Evolutionary conservation across 164 flowering plant species (phyloP).

Genomic region (Houttuynia cordata): DNA sequence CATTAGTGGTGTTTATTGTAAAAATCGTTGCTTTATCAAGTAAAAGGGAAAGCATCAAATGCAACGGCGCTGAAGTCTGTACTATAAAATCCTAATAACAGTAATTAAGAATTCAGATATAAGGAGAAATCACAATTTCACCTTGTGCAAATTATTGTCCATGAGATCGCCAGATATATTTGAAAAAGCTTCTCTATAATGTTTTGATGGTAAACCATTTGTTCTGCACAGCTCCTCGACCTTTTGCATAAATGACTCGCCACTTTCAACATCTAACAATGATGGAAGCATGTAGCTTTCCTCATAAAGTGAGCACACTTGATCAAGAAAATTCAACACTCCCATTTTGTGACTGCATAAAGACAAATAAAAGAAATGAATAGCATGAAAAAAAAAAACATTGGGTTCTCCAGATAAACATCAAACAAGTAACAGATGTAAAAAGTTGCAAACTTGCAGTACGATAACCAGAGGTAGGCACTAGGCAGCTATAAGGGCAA

Average conservation of each 20-base stretch:
- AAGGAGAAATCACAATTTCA: constrained; percentile 10
- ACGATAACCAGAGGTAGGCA: neutral
- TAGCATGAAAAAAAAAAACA: constrained; percentile 1
- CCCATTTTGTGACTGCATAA: constrained; percentile 56
- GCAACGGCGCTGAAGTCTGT: no score
- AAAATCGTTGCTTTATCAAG: no score
- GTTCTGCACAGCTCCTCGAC: constrained; percentile 60
- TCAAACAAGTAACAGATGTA: neutral
- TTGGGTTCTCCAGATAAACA: neutral
- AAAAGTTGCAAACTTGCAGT: neutral
- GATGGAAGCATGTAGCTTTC: constrained; percentile 30
- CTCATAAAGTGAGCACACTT: constrained; percentile 61
- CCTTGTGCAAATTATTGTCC: constrained; percentile 48
- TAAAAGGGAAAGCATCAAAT: no score
- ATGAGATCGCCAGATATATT: constrained; percentile 29
- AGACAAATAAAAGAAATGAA: constrained; percentile 1
- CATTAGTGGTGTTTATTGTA: no score
- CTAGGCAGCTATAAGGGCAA: constrained; percentile 1
- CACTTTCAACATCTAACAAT: constrained; percentile 22
- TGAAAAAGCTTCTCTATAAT: constrained; percentile 31
- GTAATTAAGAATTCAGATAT: no score
- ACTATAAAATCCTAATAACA: no score
- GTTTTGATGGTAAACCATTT: constrained; percentile 45
- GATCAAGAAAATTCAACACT: constrained; percentile 64
- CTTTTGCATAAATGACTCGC: constrained; percentile 40